Base-by-base conservation (phyloP, 441 rosid species). In the Aquilaria agallochum region DNA sequence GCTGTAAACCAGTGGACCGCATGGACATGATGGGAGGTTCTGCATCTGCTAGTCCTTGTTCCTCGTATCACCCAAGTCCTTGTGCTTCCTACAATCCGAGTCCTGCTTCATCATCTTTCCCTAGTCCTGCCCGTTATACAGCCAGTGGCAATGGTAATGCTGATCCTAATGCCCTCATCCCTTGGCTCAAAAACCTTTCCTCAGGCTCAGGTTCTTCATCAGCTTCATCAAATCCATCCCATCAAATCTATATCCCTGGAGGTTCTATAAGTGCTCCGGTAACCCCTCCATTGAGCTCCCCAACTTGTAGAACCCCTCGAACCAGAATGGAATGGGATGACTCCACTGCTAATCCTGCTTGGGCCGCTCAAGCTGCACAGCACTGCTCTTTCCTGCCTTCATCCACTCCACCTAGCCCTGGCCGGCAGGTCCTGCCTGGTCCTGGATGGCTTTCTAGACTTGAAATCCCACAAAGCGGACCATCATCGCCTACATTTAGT, bases 221-320 rank as follows among this genome's bases (percentile, higher is more conserved):
- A 7, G 78, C 90, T 31, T 87, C 93, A n/a, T 84, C 86, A n/a
- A 20, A 20, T 78, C 93, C 8, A 79, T 81, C 87, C 61, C 81
- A 77, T 67, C 80, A 20, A 20, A 20, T 78, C 55, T 80, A 82
- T 64, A 74, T 80, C 57, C 84, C 77, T 11, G 83, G 87, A 20
- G 86, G 89, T 45, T 86, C 92, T 50, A 80, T 87, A 47, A 87
- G 93, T 69, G 90, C 93, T 66, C 93, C 93, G 8, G 90, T 87
- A 44, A 87, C 88, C 2, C 93, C 93, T 62, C 88, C 87, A 58
- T 57, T 84, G 72, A 82, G 93, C 77, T 87, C 93, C 31, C 90
- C 93, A 34, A 78, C 88, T 33, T 82, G 79, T 46, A 81, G 82
- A 62, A 77, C 83, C 42, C 92, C 92, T 2, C 74, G 82, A 55